Percentiles rank a stretch among this genome's conserved stretches.
phyloP scores from a whole-genome alignment of 2,329 filamentous ascomycete genomes.

The Ascochyta clinopodiicola region DNA sequence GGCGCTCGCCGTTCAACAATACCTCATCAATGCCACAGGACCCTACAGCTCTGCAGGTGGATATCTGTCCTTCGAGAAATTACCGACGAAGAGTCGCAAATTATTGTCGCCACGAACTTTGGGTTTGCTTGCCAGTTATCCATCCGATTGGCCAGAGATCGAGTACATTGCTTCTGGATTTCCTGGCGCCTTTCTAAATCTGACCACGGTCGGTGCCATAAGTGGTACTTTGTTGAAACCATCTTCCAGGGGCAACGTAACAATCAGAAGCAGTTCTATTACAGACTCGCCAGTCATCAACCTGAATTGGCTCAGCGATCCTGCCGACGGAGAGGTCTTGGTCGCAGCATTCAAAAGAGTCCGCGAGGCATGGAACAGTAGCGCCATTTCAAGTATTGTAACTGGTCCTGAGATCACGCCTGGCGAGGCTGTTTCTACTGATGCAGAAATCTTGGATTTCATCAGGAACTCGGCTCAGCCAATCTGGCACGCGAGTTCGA shows the following conservation, averaged over 20 bases:
- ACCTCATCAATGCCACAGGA: slow-evolving; percentile 20
- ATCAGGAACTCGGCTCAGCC: slow-evolving; percentile 18
- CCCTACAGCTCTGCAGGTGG: slow-evolving; percentile 31
- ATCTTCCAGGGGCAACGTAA: slow-evolving; percentile 38
- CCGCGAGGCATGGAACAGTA: slow-evolving; percentile 34
- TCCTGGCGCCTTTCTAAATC: slow-evolving; percentile 19
- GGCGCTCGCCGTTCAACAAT: slow-evolving; percentile 20
- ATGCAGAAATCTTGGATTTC: slow-evolving; percentile 46
- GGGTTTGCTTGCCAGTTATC: slow-evolving; percentile 17
- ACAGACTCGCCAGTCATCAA: slow-evolving; percentile 43
- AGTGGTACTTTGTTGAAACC: slow-evolving; percentile 24
- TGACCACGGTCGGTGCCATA: slow-evolving; percentile 22
- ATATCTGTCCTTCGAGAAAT: slow-evolving; percentile 31
- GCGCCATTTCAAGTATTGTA: slow-evolving; percentile 26
- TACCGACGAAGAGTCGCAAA: slow-evolving; percentile 19
- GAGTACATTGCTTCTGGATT: slow-evolving; percentile 30
- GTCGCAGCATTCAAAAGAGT: slow-evolving; percentile 42
- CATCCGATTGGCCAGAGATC: slow-evolving; percentile 28
- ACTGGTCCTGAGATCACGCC: slow-evolving; percentile 37
- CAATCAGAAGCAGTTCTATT: slow-evolving; percentile 36
- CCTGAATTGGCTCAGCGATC: slow-evolving; percentile 41
- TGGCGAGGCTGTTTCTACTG: slow-evolving; percentile 27
- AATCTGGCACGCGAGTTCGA: slow-evolving; percentile 31
- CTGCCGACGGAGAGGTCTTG: slow-evolving; percentile 39
- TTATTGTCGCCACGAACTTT: slow-evolving; percentile 18